Conservation (phyloP, 2,329 filamentous ascomycete species). For the Fusarium paranaense region DNA sequence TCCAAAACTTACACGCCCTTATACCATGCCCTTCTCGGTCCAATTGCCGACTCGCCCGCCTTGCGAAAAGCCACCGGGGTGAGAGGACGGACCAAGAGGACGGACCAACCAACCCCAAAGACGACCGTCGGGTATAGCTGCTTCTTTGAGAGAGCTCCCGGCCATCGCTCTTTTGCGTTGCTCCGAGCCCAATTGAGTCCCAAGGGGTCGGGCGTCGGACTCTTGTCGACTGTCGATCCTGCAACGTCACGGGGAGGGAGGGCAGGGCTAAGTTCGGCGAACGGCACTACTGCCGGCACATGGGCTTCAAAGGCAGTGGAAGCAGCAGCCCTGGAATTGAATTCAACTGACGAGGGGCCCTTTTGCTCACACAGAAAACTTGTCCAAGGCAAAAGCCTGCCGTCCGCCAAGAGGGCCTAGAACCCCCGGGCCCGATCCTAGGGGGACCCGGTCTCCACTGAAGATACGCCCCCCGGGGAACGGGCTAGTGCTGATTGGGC, state of each 20-base stretch:
- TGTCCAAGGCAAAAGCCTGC: neutral
- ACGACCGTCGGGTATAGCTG: neutral
- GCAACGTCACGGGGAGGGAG: neutral
- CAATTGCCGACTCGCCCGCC: constrained; percentile 10
- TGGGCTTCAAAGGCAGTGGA: neutral
- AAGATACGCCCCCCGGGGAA: neutral
- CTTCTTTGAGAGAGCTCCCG: neutral
- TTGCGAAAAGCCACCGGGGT: constrained; percentile 5
- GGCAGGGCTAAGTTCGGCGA: neutral
- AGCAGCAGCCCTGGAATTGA: neutral
- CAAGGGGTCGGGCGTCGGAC: constrained; percentile 15
- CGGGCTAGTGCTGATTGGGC: constrained; percentile 22
- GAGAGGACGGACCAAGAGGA: constrained; percentile 3
- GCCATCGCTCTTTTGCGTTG: neutral
- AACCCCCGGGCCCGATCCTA: constrained; percentile 21
- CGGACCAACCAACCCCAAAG: neutral
- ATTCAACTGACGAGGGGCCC: neutral
- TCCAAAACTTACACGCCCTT: constrained; percentile 31
- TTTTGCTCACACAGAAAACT: neutral
- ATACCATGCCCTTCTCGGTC: constrained; percentile 28
- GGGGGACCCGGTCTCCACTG: constrained; percentile 3
- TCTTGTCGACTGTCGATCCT: constrained; percentile 19
- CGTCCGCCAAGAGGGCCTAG: constrained; percentile 34
- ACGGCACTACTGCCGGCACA: constrained; percentile 35
- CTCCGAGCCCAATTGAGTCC: constrained; percentile 24